Evolutionary conservation across 2,329 filamentous ascomycete genomes (phyloP).

Genomic region (Cladorrhinum sp.): DNA sequence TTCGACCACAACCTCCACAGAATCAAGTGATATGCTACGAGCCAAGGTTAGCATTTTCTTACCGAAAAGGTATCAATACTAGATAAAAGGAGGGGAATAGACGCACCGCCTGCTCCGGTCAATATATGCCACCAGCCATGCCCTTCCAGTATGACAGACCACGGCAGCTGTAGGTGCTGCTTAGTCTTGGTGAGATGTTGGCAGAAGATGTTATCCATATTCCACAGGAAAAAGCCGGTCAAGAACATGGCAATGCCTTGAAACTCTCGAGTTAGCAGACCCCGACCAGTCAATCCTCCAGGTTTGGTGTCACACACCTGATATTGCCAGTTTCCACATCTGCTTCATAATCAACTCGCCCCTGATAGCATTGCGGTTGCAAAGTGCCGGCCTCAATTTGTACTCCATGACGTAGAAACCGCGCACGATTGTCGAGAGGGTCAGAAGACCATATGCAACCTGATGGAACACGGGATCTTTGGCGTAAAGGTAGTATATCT

Average conservation of each 20-base stretch:
- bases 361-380: constrained; percentile 46
- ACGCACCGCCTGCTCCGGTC: constrained; percentile 67
- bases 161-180: constrained; percentile 68
- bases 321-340: constrained; percentile 74
- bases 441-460: constrained; percentile 71
- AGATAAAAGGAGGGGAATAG: neutral
- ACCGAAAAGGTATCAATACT: neutral
- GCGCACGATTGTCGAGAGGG: constrained; percentile 65
- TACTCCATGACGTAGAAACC: constrained; percentile 72
- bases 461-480: constrained; percentile 84
- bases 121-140: constrained; percentile 69
- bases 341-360: constrained; percentile 48
- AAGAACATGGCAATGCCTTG: constrained; percentile 67
- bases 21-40: constrained; percentile 73
- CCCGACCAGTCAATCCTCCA: neutral
- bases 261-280: neutral
- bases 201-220: constrained; percentile 75
- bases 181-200: constrained; percentile 62
- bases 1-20: constrained; percentile 80
- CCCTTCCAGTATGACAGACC: constrained; percentile 67
- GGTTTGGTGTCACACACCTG: constrained; percentile 36
- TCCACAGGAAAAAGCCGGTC: constrained; percentile 74
- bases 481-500: constrained; percentile 68
- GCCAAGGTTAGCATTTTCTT: constrained; percentile 17
- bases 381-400: constrained; percentile 44